Conservation (phyloP, 2,329 filamentous ascomycete genomes). For the Cladosporium colombiae region DNA sequence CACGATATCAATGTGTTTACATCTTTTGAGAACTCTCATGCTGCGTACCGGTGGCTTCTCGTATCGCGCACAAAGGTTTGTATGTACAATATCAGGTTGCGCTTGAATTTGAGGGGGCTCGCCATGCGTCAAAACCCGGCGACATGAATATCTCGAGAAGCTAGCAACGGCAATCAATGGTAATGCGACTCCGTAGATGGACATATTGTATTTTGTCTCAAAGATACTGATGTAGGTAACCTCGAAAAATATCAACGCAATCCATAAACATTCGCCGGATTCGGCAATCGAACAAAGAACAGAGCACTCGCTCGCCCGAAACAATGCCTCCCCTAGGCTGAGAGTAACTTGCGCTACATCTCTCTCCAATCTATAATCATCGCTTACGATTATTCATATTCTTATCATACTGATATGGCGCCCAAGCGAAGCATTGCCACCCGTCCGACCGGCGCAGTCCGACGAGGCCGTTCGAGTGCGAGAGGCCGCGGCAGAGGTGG, state of each 20-base stretch:
- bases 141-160: background rate
- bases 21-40: background rate
- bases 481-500: background rate
- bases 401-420: background rate
- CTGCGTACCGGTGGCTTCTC: background rate
- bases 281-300: constrained; percentile 6
- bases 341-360: background rate
- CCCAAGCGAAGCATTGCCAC: background rate
- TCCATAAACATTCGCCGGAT: background rate
- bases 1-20: background rate
- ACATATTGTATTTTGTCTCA: background rate
- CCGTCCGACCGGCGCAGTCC: background rate
- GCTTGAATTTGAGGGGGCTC: background rate
- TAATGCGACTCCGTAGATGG: background rate
- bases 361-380: background rate
- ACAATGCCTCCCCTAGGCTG: background rate
- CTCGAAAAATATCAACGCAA: background rate
- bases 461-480: background rate
- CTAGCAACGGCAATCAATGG: background rate
- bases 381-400: background rate
- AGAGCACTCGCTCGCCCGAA: background rate
- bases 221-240: background rate
- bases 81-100: background rate
- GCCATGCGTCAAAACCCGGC: no score
- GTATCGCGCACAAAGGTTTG: background rate